Evolutionary conservation across 192 early-diverging fungal genomes (phyloP).

Genomic region (Podila epigama): DNA sequence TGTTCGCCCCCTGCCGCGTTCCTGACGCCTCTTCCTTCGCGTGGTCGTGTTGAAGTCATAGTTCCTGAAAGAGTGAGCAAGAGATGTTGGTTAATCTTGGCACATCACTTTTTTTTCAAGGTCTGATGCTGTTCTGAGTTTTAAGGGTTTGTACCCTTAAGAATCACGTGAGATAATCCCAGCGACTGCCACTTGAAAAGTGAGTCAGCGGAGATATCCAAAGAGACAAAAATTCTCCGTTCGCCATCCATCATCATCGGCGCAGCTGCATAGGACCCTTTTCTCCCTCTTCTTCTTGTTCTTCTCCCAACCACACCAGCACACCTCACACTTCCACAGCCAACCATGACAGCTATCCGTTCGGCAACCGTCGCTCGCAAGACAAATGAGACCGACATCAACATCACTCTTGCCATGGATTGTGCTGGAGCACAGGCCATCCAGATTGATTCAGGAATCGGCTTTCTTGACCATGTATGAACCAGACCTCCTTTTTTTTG

Average conservation of each 20-base stretch:
- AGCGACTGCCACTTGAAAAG: no score
- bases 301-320: background rate
- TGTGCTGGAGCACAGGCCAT: conserved; percentile 72
- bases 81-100: background rate
- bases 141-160: no score
- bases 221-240: no score
- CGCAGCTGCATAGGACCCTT: no score
- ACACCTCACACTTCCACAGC: background rate
- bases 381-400: conserved; percentile 95
- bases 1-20: conserved; percentile 47
- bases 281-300: conserved; percentile 1
- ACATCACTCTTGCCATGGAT: conserved; percentile 70
- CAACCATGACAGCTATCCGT: conserved; percentile 43
- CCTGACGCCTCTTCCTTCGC: conserved; percentile 44
- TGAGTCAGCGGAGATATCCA: no score
- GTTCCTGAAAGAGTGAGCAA: background rate
- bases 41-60: conserved; percentile 47
- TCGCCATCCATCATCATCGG: no score
- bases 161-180: no score
- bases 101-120: no score
- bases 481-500: background rate
- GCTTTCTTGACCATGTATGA: conserved; percentile 94
- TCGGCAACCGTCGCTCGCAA: conserved; percentile 75
- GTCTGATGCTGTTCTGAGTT: no score
- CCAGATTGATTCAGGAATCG: conserved; percentile 89